Conservation (phyloP, 495 filamentous ascomycete species). For the Trichodelitschia bisporula region DNA sequence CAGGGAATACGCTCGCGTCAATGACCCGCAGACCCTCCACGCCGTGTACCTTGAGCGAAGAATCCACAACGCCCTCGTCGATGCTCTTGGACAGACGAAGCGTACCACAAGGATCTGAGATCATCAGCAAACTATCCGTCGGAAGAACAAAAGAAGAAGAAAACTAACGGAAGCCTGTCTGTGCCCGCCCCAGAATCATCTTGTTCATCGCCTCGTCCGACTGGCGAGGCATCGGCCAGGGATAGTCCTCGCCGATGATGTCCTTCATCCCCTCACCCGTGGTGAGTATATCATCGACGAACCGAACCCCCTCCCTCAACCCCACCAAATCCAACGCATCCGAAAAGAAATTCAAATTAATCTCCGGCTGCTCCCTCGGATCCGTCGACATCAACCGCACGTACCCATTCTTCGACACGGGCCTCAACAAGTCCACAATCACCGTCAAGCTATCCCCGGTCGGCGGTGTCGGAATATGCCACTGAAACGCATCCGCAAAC, state of each 20-base stretch:
- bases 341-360: conserved; percentile 1
- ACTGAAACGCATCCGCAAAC: conserved; percentile 37
- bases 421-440: conserved; percentile 33
- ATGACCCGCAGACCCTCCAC: background rate
- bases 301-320: background rate
- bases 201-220: conserved; percentile 5
- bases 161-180: conserved; percentile 28
- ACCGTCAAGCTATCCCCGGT: conserved; percentile 27
- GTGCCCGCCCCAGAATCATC: conserved; percentile 27
- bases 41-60: background rate
- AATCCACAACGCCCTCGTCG: conserved; percentile 9
- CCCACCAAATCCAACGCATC: background rate
- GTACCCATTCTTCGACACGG: conserved; percentile 23
- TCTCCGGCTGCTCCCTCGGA: conserved; percentile 4
- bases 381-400: conserved; percentile 6
- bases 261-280: conserved; percentile 16
- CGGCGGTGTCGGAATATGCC: conserved; percentile 29
- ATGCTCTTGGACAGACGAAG: conserved; percentile 26
- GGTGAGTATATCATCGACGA: background rate
- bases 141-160: background rate
- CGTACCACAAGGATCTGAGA: conserved; percentile 22
- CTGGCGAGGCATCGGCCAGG: background rate
- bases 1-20: background rate
- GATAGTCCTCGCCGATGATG: background rate
- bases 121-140: background rate